Evolutionary conservation across 1,284 basidiomycete species (phyloP), one percentile per base, ranked within the genome.

Genomic region (Moesziomyces antarcticus): DNA sequence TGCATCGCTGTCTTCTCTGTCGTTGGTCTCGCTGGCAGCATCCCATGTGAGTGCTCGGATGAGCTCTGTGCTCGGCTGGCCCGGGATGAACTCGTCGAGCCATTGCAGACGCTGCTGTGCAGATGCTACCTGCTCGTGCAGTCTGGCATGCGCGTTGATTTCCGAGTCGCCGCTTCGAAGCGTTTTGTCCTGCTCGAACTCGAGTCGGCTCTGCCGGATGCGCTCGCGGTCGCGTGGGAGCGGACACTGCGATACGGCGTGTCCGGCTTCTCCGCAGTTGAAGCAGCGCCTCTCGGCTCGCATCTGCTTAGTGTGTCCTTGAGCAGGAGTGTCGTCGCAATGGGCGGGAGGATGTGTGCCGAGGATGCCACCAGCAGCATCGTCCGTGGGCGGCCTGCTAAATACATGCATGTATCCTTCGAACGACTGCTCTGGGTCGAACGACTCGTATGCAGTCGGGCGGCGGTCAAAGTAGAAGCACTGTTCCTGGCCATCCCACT

Each of bases 341-440:
- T 40, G 3, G 13, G 0, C 5, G 6, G 37, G 5, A 24, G 41
- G 35, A 9, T 50, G 40, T 18, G n/a, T 22, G 22, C 33, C 20
- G 27, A 14, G 13, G 37, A 40, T 40, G 37, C 37, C 8, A 14
- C 16, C 13, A 4, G 35, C 20, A 20, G 6, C 41, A 20, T 37
- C 27, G 33, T 52, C 52, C 11, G 7, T 25, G 10, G n/a, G 20
- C 2, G 63, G 48, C 43, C 53, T 41, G 14, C 48, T 45, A 24
- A 66, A 66, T 24, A 58, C 22, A 35, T 70, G 45, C 21, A 41
- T 33, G 30, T 64, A 65, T 2, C 56, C 67, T 22, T 70, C 61
- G 37, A 70, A 59, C 7, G 67, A 70, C 47, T 70, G 61, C 3
- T 70, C 67, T 5, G 67, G 67, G 47, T 70, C 67, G 30, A 65